Evolutionary conservation across 176 grass and related monocot genomes (phyloP).

Genomic region (Neostapfia colusana): DNA sequence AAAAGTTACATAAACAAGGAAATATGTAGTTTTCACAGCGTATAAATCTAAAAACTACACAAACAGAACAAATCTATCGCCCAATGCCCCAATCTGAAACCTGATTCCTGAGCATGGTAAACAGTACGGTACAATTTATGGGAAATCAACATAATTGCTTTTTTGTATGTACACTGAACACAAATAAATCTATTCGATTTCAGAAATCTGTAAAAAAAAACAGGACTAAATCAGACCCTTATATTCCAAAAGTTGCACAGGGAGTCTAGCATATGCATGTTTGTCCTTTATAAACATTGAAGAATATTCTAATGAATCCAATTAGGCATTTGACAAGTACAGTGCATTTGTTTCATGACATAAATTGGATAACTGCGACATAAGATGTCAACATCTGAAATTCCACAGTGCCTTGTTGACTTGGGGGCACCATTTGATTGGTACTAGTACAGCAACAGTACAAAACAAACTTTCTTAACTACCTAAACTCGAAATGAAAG

Average conservation of each 20-base stretch:
- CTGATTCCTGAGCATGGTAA: slow-evolving; percentile 3
- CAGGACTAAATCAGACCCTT: background rate
- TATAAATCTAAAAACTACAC: background rate
- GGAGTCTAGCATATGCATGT: background rate
- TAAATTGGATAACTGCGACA: background rate
- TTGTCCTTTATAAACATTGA: background rate
- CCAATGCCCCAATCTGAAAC: background rate
- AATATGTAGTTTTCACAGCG: background rate
- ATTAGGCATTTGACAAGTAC: background rate
- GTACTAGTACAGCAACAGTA: slow-evolving; percentile 16
- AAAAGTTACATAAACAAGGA: background rate
- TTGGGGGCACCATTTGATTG: background rate
- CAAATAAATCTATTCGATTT: background rate
- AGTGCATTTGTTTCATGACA: background rate
- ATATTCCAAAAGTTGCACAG: background rate
- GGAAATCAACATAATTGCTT: background rate
- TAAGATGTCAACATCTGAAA: background rate
- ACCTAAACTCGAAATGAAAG: background rate
- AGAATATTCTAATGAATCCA: background rate
- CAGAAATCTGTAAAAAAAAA: background rate
- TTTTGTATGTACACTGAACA: background rate
- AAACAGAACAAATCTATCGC: background rate
- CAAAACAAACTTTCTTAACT: background rate
- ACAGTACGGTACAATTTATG: background rate
- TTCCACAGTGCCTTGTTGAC: background rate